These are phyloP conservation scores for Pisolithus tinctorius DNA, from an alignment of 768 basidiomycete genomes.

Conservation along the genomic window DNA sequence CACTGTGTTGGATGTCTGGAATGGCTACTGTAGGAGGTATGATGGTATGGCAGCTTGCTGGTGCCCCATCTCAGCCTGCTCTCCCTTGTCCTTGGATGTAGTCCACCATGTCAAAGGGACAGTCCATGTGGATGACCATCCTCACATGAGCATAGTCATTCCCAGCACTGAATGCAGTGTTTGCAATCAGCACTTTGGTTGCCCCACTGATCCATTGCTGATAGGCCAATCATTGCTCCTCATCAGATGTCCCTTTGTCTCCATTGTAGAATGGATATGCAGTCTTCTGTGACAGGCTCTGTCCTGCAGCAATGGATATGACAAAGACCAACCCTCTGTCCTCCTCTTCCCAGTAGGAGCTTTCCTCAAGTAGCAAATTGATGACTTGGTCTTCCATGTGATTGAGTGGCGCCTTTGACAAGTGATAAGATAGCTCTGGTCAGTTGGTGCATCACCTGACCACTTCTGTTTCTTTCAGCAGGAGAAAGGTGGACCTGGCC, in stretches of 20 bases:
- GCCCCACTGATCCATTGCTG: conserved; percentile 7
- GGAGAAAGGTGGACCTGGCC: conserved; percentile 3
- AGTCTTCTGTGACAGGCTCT: neutral
- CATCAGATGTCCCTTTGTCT: neutral
- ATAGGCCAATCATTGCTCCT: conserved; percentile 1
- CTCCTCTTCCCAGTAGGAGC: neutral
- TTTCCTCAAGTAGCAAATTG: too few relatives aligned
- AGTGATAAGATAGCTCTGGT: conserved; percentile 8
- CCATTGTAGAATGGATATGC: conserved; percentile 11
- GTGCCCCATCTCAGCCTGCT: conserved; percentile 13
- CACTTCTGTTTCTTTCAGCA: neutral
- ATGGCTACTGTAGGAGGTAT: neutral
- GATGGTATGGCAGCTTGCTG: neutral
- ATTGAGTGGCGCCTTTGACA: neutral
- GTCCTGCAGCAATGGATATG: conserved; percentile 1
- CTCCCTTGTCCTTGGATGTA: conserved; percentile 14
- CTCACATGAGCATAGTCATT: conserved; percentile 17
- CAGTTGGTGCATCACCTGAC: conserved; percentile 1
- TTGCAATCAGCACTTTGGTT: conserved; percentile 7
- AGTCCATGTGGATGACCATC: conserved; percentile 11
- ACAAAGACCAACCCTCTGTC: conserved; percentile 9
- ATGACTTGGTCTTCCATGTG: too few relatives aligned
- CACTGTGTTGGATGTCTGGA: neutral
- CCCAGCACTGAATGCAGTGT: conserved; percentile 18
- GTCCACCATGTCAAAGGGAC: conserved; percentile 12